Percentiles rank a stretch among this genome's conserved stretches.
phyloP scores from a whole-genome alignment of 306 rosid genomes.

The Prunus campanulata region DNA sequence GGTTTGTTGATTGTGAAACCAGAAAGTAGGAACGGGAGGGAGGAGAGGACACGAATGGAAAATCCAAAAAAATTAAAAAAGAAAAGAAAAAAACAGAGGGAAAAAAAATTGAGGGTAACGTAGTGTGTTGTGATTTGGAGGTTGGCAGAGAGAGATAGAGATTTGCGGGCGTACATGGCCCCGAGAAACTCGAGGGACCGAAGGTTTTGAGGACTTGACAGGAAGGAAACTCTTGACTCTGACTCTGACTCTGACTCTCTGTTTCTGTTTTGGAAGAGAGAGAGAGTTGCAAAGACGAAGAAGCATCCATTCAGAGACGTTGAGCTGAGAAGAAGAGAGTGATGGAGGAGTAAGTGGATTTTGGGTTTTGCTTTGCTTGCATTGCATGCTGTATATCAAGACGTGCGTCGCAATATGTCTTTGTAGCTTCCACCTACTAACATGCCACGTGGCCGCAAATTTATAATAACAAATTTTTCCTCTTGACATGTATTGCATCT shows the following conservation, averaged over 20 bases:
- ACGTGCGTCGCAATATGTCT: neutral
- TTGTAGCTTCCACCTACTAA: neutral
- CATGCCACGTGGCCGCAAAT: neutral
- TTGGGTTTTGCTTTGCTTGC: neutral
- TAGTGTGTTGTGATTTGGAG: constrained; percentile 30
- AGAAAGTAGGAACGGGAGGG: neutral
- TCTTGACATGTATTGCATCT: no score
- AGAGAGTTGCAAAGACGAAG: neutral
- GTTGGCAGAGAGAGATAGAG: constrained; percentile 29
- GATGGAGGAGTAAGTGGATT: neutral
- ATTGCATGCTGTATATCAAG: neutral
- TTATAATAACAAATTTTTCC: no score
- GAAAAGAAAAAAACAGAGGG: neutral
- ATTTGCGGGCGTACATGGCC: constrained; percentile 31
- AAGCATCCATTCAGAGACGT: neutral
- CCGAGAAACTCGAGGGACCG: constrained; percentile 43
- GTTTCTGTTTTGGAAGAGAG: neutral
- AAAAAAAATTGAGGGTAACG: constrained; percentile 16
- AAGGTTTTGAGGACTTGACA: constrained; percentile 34
- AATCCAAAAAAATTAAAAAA: neutral
- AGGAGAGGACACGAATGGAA: constrained; percentile 25
- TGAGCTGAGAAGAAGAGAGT: neutral
- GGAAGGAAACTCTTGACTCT: constrained; percentile 9
- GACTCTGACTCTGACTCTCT: neutral
- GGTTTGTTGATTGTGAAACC: neutral